Conservation (phyloP, 768 basidiomycete species). For the Pleurotus giganteus region DNA sequence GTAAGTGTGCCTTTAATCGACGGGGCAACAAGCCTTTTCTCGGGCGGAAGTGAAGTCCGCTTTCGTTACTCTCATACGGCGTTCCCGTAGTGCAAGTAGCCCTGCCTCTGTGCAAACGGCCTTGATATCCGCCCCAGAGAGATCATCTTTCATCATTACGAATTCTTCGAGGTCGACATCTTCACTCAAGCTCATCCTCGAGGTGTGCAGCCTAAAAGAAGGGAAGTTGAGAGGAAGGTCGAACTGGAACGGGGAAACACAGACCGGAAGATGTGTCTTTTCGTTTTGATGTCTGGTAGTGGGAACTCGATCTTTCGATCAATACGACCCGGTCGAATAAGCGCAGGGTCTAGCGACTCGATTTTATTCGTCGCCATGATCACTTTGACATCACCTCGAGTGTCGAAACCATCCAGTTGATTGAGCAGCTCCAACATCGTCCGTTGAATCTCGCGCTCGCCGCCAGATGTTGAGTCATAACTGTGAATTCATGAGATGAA, state of each 20-base stretch:
- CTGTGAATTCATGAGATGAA: neutral
- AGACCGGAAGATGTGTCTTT: conserved; percentile 95
- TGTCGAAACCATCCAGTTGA: conserved; percentile 99
- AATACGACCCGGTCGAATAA: conserved; percentile 97
- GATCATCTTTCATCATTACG: conserved; percentile 92
- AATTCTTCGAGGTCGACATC: conserved; percentile 97
- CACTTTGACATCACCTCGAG: conserved; percentile 98
- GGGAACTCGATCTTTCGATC: conserved; percentile 99
- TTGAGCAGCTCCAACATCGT: conserved; percentile 99
- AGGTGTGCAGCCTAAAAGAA: conserved; percentile 73
- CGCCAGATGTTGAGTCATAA: conserved; percentile 97
- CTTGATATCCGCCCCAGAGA: conserved; percentile 98
- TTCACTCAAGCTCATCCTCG: conserved; percentile 84
- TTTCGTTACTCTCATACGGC: conserved; percentile 93
- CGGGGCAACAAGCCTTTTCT: conserved; percentile 70
- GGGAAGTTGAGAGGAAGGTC: conserved; percentile 10
- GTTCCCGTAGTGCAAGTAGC: conserved; percentile 87
- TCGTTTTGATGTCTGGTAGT: conserved; percentile 96
- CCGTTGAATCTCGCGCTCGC: conserved; percentile 98
- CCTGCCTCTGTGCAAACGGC: conserved; percentile 99
- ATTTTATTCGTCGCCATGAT: conserved; percentile 99
- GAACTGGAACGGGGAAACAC: conserved; percentile 14
- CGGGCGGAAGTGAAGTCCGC: conserved; percentile 86
- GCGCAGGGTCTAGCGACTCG: conserved; percentile 94
- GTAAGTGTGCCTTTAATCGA: neutral